Conservation (phyloP, 2,329 filamentous ascomycete genomes). For the Botrytis galanthina region DNA sequence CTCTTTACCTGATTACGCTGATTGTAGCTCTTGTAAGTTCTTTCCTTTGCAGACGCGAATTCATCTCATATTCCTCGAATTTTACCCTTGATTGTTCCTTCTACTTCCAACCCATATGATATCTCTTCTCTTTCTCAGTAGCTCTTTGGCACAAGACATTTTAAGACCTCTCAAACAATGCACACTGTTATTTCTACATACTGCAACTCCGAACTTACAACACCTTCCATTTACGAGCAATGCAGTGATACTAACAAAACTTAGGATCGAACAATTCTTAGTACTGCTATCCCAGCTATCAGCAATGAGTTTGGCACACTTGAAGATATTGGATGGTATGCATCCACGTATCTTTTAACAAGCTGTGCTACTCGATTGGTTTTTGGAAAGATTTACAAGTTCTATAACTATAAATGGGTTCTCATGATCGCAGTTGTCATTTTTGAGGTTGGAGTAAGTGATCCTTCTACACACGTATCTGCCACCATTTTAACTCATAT, state of each 20-base stretch:
- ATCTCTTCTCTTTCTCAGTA: background rate
- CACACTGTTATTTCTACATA: background rate
- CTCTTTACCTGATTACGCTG: background rate
- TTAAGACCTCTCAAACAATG: background rate
- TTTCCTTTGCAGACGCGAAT: background rate
- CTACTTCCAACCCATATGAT: background rate
- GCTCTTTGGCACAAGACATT: background rate
- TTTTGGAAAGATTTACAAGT: conserved; percentile 38
- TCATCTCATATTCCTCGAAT: background rate
- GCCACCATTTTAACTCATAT: background rate
- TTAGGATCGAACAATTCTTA: conserved; percentile 41
- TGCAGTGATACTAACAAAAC: background rate
- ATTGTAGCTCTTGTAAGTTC: conserved; percentile 8
- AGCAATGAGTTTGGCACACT: conserved; percentile 43
- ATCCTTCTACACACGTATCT: background rate
- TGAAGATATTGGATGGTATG: conserved; percentile 48
- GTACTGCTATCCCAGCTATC: conserved; percentile 42
- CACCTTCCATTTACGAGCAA: background rate
- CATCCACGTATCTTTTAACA: conserved; percentile 42
- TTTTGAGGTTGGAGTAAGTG: conserved; percentile 39
- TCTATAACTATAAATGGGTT: conserved; percentile 37
- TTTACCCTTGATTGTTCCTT: background rate
- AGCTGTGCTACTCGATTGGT: conserved; percentile 33
- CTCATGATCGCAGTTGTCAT: conserved; percentile 35
- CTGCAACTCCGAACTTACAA: background rate